Base-by-base conservation (phyloP, 352 stramenopile genomes). In the Globisporangium acanthophoron region DNA sequence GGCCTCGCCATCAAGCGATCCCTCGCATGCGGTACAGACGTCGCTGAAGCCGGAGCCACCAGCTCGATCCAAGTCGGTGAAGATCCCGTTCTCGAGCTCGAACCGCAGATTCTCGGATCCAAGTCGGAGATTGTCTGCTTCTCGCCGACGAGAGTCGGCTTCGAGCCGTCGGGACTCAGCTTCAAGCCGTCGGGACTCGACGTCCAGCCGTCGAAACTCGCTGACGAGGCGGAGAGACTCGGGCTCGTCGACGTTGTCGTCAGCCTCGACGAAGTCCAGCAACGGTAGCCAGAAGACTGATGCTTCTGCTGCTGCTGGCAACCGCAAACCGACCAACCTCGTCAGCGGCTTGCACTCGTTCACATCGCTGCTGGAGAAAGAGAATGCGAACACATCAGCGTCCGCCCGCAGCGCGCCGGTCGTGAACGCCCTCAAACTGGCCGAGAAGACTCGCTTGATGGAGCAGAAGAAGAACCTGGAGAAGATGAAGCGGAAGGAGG, bases 271-370 rank as follows among this genome's bases (percentile, higher is more conserved):
- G n/a, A 64, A 68, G 37, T 79, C 71, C 2, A 54, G 33, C 21
- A n/a, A 61, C n/a, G 20, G 54, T 62, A 31, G 54, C 3, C 35
- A 12, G n/a, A 61, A 58, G 33, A 13, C 47, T 7, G 20, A 40
- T 15, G 35, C 58, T 11, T 24, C 39, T 7, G 29, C 58, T 11
- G 35, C 39, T 7, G 29, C 48, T 44, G 59, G 56, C 5, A 54
- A 58, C 33, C 76, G 75, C 27, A 84, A 70, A 24, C 76, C 75
- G 16, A 33, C 71, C 1, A 92, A 94, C 60, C 69, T 92, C 3
- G 70, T 91, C 4, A 90, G 76, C 50, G 80, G 75, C 8, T 41
- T 94, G 27, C 82, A 92, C 43, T 92, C 82, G 12, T 83, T 92
- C 54, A 82, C 76, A 8, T 69, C 75, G n/a, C 58, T 94, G 29